Conservation (phyloP, 2,329 filamentous ascomycete species). For the Colletotrichum lindemuthianum region DNA sequence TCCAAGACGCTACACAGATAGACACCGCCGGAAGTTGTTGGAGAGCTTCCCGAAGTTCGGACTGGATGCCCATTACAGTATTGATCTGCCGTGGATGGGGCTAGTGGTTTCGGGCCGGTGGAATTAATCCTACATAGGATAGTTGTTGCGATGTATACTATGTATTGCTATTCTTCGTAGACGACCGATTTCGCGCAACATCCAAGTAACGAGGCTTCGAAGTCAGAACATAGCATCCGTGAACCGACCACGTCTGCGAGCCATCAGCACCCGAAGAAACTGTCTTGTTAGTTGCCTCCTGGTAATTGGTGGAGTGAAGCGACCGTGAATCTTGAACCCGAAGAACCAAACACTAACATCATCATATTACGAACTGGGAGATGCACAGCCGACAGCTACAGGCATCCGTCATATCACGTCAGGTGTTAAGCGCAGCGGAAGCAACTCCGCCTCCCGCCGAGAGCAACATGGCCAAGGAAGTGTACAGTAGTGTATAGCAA, state of each 20-base stretch:
- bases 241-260: too few relatives aligned
- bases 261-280: too few relatives aligned
- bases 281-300: too few relatives aligned
- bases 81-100: conserved; percentile 14
- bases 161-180: too few relatives aligned
- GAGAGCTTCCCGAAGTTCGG: conserved; percentile 2
- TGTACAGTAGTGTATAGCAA: too few relatives aligned
- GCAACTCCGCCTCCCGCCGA: neutral
- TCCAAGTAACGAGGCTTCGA: neutral
- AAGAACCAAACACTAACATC: neutral
- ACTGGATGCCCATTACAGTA: conserved; percentile 13
- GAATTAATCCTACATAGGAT: conserved; percentile 14
- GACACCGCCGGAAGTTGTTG: conserved; percentile 21
- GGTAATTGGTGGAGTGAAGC: too few relatives aligned
- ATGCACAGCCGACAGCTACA: neutral
- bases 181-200: conserved; percentile 9
- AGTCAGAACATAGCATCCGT: too few relatives aligned
- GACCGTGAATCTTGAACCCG: neutral
- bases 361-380: neutral
- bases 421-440: neutral
- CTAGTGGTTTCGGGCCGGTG: conserved; percentile 21
- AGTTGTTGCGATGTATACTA: neutral
- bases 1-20: neutral
- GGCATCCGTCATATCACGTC: neutral
- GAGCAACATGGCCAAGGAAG: neutral